These are phyloP conservation scores for Neonectria hederae DNA, from an alignment of 2,329 filamentous ascomycete species.

Conservation along the genomic window DNA sequence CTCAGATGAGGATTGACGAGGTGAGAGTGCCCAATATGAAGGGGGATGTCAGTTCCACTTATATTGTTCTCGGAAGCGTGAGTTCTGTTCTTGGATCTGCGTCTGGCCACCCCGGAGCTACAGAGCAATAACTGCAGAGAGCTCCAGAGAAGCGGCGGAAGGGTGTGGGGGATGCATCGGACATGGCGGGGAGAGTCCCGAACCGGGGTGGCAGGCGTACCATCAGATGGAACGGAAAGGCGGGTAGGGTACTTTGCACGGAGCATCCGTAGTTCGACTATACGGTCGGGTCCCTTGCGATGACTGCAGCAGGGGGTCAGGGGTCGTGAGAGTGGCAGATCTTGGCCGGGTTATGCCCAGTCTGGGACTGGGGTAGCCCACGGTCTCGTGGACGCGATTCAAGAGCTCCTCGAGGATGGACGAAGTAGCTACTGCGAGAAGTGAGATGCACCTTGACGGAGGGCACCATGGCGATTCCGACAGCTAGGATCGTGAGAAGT, in stretches of 20 bases:
- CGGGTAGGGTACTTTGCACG: conserved; percentile 26
- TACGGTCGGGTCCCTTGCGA: neutral
- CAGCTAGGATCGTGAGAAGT: neutral
- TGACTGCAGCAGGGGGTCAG: conserved; percentile 3
- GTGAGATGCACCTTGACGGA: neutral
- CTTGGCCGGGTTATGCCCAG: neutral
- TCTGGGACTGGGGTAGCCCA: neutral
- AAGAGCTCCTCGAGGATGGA: neutral
- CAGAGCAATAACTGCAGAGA: neutral
- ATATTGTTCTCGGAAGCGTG: conserved; percentile 31
- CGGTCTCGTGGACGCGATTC: neutral
- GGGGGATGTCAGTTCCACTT: conserved; percentile 34
- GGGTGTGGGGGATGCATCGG: conserved; percentile 24
- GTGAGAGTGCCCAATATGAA: conserved; percentile 12
- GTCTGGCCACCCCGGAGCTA: conserved; percentile 23
- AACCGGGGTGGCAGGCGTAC: conserved; percentile 33
- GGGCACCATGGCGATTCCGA: neutral
- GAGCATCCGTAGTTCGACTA: neutral
- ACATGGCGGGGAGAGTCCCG: conserved; percentile 28
- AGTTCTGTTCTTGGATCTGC: conserved; percentile 15
- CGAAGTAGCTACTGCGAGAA: neutral
- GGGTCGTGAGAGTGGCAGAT: conserved; percentile 5
- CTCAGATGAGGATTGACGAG: conserved; percentile 28
- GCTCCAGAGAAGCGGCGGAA: neutral
- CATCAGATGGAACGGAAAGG: conserved; percentile 36